A percentile compares a stretch with the other conserved stretches of the same genome.
Conservation (phyloP, 495 filamentous ascomycete genomes). For the Aspergillus cavernicola region DNA sequence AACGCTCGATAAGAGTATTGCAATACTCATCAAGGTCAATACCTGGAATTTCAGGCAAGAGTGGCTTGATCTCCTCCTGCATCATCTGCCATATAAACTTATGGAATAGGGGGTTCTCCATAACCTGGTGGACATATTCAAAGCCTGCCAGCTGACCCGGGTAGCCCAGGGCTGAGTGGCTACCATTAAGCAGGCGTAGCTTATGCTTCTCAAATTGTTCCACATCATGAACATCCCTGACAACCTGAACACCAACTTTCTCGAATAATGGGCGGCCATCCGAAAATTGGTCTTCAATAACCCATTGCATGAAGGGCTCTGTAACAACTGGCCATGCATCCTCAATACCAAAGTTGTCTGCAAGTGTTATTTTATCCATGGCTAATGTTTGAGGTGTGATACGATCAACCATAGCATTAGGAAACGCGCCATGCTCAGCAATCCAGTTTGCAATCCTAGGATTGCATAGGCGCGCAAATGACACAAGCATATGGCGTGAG, state of each 20-base stretch:
- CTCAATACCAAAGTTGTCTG: constrained; percentile 36
- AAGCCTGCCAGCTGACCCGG: constrained; percentile 44
- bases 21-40: constrained; percentile 45
- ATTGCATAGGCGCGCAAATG: constrained; percentile 39
- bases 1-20: constrained; percentile 43
- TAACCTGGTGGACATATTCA: constrained; percentile 46
- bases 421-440: constrained; percentile 37
- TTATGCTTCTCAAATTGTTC: constrained; percentile 50
- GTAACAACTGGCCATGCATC: constrained; percentile 48
- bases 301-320: constrained; percentile 50
- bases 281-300: constrained; percentile 45
- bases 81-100: constrained; percentile 47
- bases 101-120: constrained; percentile 36
- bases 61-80: constrained; percentile 47
- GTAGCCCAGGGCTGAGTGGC: constrained; percentile 45
- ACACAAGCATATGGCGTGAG: constrained; percentile 46
- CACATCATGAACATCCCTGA: constrained; percentile 42
- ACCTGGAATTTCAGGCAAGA: constrained; percentile 40
- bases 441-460: constrained; percentile 45
- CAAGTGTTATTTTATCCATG: constrained; percentile 36
- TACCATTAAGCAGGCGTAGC: constrained; percentile 46
- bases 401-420: constrained; percentile 50
- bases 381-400: constrained; percentile 45
- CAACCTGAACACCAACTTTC: constrained; percentile 44
- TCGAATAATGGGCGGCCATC: constrained; percentile 46